Percentiles rank a stretch among this genome's conserved stretches.
Evolutionary conservation across 345 rosid genomes (phyloP).

Genomic region (Populus nigra): DNA sequence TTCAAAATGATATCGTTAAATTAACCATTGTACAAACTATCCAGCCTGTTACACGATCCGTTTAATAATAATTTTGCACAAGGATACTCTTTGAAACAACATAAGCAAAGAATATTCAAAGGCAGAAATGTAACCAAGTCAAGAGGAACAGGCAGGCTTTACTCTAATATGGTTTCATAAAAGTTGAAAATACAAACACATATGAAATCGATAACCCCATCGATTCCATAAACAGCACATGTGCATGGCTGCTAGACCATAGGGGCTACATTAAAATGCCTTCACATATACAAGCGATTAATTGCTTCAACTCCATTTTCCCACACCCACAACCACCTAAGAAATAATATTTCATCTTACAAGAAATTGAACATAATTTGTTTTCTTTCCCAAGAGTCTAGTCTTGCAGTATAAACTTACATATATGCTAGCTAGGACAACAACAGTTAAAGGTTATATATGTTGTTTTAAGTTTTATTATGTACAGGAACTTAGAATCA

Average conservation of each 20-base stretch:
- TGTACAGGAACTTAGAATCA: constrained; percentile 42
- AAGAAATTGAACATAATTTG: background rate
- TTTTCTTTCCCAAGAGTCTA: background rate
- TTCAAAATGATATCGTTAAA: too few species aligned
- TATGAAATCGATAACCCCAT: constrained; percentile 14
- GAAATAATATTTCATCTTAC: constrained; percentile 7
- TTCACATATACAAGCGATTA: constrained; percentile 19
- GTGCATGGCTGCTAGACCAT: background rate
- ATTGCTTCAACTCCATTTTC: constrained; percentile 14
- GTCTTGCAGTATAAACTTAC: constrained; percentile 10
- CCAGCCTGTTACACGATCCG: too few species aligned
- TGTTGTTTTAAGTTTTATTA: constrained; percentile 23
- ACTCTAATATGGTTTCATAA: constrained; percentile 16
- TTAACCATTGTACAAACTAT: too few species aligned
- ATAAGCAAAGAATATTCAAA: background rate
- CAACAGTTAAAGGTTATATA: constrained; percentile 21
- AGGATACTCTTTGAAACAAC: background rate
- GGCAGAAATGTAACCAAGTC: background rate
- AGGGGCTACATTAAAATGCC: constrained; percentile 11
- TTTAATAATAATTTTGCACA: too few species aligned
- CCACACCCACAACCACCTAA: background rate
- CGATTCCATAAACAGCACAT: constrained; percentile 20
- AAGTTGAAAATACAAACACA: constrained; percentile 16
- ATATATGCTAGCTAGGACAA: constrained; percentile 15
- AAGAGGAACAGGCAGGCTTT: background rate